Evolutionary conservation across 225 moss, liverwort and hornwort genomes (phyloP).

Genomic region (Pleurozium schreberi): DNA sequence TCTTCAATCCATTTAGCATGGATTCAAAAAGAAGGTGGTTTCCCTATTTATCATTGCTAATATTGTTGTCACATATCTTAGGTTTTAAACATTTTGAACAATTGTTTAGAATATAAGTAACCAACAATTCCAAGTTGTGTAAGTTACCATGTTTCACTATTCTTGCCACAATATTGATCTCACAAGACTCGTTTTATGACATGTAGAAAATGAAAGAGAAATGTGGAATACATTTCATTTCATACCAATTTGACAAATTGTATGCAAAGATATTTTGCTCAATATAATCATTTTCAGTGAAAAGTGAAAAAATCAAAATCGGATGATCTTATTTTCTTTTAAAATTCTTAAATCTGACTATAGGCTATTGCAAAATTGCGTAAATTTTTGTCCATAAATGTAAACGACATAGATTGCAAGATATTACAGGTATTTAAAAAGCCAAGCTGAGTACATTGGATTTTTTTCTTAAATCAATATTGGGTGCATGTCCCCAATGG

Average conservation of each 20-base stretch:
- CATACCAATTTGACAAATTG: accelerated
- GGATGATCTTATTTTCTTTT: too few relatives aligned
- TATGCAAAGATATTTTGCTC: background rate
- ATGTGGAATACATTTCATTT: background rate
- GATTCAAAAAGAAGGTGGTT: background rate
- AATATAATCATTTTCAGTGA: too few relatives aligned
- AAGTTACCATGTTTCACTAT: background rate
- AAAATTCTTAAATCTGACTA: too few relatives aligned
- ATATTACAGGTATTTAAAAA: too few relatives aligned
- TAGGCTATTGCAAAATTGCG: too few relatives aligned
- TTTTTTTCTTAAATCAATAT: too few relatives aligned
- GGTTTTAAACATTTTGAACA: background rate
- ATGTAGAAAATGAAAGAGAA: background rate
- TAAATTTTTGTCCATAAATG: too few relatives aligned
- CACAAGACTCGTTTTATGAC: background rate
- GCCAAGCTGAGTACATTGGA: too few relatives aligned
- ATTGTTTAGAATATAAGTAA: background rate
- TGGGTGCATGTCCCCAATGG: too few relatives aligned
- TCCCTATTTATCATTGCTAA: background rate
- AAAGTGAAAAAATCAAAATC: too few relatives aligned
- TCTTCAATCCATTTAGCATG: background rate
- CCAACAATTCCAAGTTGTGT: background rate
- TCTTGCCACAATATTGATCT: background rate
- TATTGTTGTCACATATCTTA: background rate
- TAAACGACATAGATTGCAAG: too few relatives aligned